Evolutionary conservation across 2,329 filamentous ascomycete genomes (phyloP), one percentile per base, ranked within the genome.

Genomic region (Colletotrichum lentis): DNA sequence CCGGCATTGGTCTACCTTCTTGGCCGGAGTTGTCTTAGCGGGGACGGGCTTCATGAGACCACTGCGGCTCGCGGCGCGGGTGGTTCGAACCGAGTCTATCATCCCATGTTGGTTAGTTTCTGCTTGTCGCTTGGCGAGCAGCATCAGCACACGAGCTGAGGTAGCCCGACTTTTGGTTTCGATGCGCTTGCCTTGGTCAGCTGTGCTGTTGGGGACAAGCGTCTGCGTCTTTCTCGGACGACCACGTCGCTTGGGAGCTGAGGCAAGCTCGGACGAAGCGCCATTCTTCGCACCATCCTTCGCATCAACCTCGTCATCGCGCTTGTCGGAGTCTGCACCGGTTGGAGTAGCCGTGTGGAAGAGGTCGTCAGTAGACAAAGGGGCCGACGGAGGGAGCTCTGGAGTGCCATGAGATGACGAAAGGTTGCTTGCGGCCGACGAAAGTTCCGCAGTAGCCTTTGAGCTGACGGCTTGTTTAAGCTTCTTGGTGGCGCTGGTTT

Each of bases 1-100:
- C 20, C n/a, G 14, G 1, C 16, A 20, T 35, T 11, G 11, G 14
- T 27, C 14, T 67, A 67, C 64, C 64, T 52, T 67, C 16, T 65
- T 65, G 10, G 27, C 44, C 3, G 35, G 16, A 41, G 37, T 7
- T n/a, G 20, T 11, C 16, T 39, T 27, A 11, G 10, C 11, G 4
- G 18, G 6, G 37, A 35, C 12, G 1, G n/a, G 11, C n/a, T 22
- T 54, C n/a, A 37, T n/a, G 3, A n/a, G 3, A 22, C 14, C 8
- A 20, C 3, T 54, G 35, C 52, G 52, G 37, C n/a, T 18, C 20
- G 52, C 12, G 12, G n/a, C 35, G 31, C 35, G 52, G 31, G 31
- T 50, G 16, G 27, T 11, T 16, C 56, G 55, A 2, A 10, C 16
- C 12, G 39, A 35, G 20, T 61, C 62, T 65, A 22, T n/a, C 3